Evolutionary conservation across 352 stramenopile species (phyloP).

Genomic region (Blastocystis sp.): DNA sequence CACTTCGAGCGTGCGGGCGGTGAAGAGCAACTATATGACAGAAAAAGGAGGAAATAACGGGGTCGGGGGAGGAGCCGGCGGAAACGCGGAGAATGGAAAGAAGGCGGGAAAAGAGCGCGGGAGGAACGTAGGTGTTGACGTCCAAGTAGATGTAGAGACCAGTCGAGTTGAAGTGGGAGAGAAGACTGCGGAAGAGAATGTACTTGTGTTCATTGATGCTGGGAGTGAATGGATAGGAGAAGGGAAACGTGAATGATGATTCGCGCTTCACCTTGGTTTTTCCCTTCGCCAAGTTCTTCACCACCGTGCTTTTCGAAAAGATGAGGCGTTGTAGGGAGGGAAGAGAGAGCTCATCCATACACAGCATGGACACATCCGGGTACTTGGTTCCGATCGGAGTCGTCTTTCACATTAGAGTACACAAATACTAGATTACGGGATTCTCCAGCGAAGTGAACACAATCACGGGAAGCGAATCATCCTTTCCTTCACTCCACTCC

Average conservation of each 20-base stretch:
- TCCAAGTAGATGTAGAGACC: constrained; percentile 7
- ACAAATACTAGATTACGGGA: neutral
- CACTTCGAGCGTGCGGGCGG: neutral
- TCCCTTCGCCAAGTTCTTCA: constrained; percentile 7
- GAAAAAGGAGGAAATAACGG: neutral
- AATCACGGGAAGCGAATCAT: neutral
- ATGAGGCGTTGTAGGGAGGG: neutral
- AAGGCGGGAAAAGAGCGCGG: neutral
- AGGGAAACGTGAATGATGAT: neutral
- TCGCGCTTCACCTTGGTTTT: neutral
- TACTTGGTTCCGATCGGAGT: neutral
- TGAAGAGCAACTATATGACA: neutral
- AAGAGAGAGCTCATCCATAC: neutral
- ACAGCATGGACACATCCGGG: constrained; percentile 12
- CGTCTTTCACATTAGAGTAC: neutral
- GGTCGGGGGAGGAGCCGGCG: neutral
- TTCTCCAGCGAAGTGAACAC: constrained; percentile 17
- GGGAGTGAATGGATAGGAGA: neutral
- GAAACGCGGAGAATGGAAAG: neutral
- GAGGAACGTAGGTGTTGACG: neutral
- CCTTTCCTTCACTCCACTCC: neutral
- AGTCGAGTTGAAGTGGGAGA: neutral
- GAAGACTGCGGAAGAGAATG: neutral
- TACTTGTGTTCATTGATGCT: constrained; percentile 27
- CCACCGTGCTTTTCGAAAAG: constrained; percentile 25